Conservation (phyloP, 1,284 basidiomycete genomes). For the Tilletia walkeri region DNA sequence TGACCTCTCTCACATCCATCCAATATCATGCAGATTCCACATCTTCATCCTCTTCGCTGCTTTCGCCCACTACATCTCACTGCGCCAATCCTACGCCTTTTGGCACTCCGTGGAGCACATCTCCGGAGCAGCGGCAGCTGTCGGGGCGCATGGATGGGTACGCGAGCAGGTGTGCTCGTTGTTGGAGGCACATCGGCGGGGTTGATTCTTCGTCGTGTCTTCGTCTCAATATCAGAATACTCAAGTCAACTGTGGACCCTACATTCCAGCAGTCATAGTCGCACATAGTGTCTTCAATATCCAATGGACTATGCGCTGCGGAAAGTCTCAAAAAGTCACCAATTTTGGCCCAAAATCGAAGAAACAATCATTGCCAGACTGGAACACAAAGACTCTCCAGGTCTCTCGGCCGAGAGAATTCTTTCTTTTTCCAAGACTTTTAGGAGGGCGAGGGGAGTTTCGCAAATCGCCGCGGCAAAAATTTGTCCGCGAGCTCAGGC, state of each 20-base stretch:
- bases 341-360: too few relatives aligned
- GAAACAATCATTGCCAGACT: too few relatives aligned
- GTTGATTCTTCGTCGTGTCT: too few relatives aligned
- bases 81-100: conserved; percentile 46
- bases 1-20: background rate
- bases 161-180: background rate
- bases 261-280: background rate
- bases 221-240: background rate
- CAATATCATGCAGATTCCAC: conserved; percentile 65
- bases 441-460: too few relatives aligned
- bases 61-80: conserved; percentile 66
- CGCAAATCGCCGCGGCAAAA: too few relatives aligned
- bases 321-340: too few relatives aligned
- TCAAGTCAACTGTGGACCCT: background rate
- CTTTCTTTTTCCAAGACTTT: too few relatives aligned
- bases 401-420: too few relatives aligned
- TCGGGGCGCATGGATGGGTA: background rate
- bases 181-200: conserved; percentile 12
- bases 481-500: too few relatives aligned
- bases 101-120: conserved; percentile 49
- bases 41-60: conserved; percentile 75
- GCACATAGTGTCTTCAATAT: background rate
- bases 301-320: background rate
- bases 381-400: too few relatives aligned
- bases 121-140: background rate